These are phyloP conservation scores for Licmophora abbreviata DNA, from an alignment of 108 stramenopile species.

Conservation along the genomic window DNA sequence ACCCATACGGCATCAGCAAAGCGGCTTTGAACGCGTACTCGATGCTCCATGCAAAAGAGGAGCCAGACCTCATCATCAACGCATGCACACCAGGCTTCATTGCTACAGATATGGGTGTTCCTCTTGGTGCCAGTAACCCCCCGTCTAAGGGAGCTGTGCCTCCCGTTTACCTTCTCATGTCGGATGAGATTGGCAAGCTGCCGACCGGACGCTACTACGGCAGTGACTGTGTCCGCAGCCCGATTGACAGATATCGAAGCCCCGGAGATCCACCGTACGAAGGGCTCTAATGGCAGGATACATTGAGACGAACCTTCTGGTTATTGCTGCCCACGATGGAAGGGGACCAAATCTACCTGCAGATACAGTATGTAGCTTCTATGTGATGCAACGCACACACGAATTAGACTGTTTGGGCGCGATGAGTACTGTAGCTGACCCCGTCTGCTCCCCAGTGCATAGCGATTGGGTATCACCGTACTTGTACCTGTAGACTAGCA, in stretches of 20 bases:
- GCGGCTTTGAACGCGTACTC: conserved; percentile 49
- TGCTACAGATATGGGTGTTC: conserved; percentile 37
- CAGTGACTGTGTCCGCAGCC: conserved; percentile 37
- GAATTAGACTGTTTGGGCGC: no score
- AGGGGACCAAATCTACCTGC: no score
- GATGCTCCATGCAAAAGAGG: conserved; percentile 20
- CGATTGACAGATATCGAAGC: conserved; percentile 36
- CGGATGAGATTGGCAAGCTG: conserved; percentile 19
- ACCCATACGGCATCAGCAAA: conserved; percentile 38
- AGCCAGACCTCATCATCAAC: conserved; percentile 40
- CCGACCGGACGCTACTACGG: conserved; percentile 51
- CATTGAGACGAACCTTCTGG: no score
- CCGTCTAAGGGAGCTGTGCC: conserved; percentile 40
- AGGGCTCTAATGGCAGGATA: conserved; percentile 23
- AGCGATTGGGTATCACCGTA: no score
- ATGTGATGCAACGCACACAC: no score
- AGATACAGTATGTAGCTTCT: no score
- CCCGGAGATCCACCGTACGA: conserved; percentile 51
- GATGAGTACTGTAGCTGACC: no score
- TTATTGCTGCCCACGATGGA: no score
- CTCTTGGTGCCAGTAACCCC: conserved; percentile 30
- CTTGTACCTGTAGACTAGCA: no score
- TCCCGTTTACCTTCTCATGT: conserved; percentile 22
- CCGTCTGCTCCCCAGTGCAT: no score
- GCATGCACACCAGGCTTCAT: conserved; percentile 46